Conservation (phyloP, 805 yeast genomes). For the Tetrapisispora namnaoensis region DNA sequence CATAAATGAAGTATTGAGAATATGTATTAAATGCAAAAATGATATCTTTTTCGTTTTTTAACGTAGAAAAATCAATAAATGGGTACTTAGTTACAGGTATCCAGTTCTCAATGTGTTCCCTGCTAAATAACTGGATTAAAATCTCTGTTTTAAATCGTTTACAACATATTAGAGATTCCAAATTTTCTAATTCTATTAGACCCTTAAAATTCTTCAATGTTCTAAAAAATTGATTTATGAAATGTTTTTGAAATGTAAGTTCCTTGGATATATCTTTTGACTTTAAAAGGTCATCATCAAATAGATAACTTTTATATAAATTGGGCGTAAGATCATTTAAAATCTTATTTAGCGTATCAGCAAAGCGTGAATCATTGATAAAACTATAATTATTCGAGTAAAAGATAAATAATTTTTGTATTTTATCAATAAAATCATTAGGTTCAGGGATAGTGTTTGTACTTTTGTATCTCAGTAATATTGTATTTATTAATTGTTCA, state of each 20-base stretch:
- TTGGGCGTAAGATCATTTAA: neutral
- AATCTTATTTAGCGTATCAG: neutral
- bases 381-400: neutral
- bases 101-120: neutral
- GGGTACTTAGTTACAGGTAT: neutral
- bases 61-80: neutral
- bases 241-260: neutral
- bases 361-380: neutral
- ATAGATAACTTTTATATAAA: neutral
- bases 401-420: neutral
- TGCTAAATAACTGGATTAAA: neutral
- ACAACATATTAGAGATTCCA: neutral
- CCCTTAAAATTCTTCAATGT: neutral
- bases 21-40: neutral
- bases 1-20: conserved; percentile 11
- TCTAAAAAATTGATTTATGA: neutral
- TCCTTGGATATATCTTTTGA: neutral
- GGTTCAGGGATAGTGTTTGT: neutral
- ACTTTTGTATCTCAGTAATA: neutral
- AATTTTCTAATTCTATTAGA: neutral
- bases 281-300: neutral
- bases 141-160: neutral
- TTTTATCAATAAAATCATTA: neutral
- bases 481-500: neutral
- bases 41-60: neutral